Percentiles rank a stretch among this genome's conserved stretches.
Evolutionary conservation across 2,329 filamentous ascomycete genomes (phyloP).

Genomic region (Xylariales sp.): DNA sequence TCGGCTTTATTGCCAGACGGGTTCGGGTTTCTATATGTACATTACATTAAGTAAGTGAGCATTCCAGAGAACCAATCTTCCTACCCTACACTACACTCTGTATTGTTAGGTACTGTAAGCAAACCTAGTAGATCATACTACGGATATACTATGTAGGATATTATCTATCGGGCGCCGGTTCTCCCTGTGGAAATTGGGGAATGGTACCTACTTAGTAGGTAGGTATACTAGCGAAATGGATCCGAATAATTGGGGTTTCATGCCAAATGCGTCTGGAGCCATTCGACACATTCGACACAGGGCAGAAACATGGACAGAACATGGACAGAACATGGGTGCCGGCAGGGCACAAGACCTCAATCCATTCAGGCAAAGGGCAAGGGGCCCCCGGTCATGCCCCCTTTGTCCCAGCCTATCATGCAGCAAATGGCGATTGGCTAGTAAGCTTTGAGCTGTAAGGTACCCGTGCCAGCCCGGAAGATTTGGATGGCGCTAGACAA

Average conservation of each 20-base stretch:
- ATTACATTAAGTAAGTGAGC: no score
- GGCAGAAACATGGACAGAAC: no score
- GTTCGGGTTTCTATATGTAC: no score
- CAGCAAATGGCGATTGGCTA: constrained; percentile 36
- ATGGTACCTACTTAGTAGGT: not conserved
- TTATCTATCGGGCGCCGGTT: constrained; percentile 1
- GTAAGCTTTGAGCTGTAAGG: constrained; percentile 42
- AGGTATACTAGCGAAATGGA: not conserved
- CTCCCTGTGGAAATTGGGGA: constrained; percentile 17
- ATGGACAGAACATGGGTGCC: no score
- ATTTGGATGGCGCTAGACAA: constrained; percentile 39
- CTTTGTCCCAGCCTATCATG: constrained; percentile 37
- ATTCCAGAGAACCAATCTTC: not conserved
- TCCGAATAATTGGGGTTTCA: constrained; percentile 21
- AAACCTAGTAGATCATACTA: no score
- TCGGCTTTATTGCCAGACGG: no score
- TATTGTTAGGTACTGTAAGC: no score
- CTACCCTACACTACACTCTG: no score
- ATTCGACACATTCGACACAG: not conserved
- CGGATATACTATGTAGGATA: no score
- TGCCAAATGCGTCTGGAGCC: constrained; percentile 24
- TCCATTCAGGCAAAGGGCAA: constrained; percentile 31
- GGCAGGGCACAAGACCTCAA: constrained; percentile 17
- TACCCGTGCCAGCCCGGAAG: constrained; percentile 45
- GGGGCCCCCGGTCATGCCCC: constrained; percentile 26